These are phyloP conservation scores for Eutypa lata DNA, from an alignment of 2,329 filamentous ascomycete species.

Conservation along the genomic window DNA sequence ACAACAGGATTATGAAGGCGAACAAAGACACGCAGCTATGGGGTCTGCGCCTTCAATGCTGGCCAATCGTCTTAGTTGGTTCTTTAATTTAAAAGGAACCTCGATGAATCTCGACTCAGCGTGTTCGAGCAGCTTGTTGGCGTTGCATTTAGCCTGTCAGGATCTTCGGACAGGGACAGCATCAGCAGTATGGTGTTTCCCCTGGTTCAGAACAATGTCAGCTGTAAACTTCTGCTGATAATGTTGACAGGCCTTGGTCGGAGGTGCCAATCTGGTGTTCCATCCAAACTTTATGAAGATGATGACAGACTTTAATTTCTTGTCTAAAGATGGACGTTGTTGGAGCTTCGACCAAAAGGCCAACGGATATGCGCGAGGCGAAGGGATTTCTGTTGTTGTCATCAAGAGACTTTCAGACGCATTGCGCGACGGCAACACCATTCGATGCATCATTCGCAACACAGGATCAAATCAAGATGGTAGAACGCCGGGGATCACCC, in stretches of 20 bases:
- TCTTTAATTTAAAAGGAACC: constrained; percentile 9
- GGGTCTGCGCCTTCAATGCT: constrained; percentile 4
- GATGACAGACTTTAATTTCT: not conserved
- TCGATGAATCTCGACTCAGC: constrained; percentile 7
- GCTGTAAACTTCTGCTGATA: not conserved
- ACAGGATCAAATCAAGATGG: not conserved
- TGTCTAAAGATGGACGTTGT: not conserved
- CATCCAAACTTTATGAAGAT: not conserved
- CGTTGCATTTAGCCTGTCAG: constrained; percentile 8
- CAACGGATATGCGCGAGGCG: not conserved
- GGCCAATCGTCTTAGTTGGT: constrained; percentile 10
- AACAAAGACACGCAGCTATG: constrained; percentile 2
- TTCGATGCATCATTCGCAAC: not conserved
- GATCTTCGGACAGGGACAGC: too few species aligned
- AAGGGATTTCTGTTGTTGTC: not conserved
- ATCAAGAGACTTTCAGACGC: not conserved
- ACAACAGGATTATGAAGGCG: constrained; percentile 3
- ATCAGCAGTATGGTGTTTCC: not conserved
- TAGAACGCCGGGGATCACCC: not conserved
- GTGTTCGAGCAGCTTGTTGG: constrained; percentile 8
- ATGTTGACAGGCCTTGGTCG: not conserved
- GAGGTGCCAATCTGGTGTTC: not conserved
- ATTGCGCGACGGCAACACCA: not conserved
- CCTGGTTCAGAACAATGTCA: not conserved
- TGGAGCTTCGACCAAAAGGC: not conserved